A percentile compares a stretch with the other conserved stretches of the same genome.
Conservation (phyloP, 805 yeast species). For the Torulaspora microellipsoides region DNA sequence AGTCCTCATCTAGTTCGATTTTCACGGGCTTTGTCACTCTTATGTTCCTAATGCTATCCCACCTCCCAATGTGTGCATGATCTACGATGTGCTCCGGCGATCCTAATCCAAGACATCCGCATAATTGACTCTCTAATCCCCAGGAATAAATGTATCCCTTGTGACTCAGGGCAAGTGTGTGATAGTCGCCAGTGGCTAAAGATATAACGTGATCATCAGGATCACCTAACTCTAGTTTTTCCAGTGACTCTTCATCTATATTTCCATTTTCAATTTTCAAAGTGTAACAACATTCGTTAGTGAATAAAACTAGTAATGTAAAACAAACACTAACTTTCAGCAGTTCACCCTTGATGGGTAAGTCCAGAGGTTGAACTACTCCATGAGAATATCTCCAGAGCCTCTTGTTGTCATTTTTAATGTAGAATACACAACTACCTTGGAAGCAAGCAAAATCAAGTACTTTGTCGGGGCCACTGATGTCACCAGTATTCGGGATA, state of each 20-base stretch:
- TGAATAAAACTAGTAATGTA: conserved; percentile 50
- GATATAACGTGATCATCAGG: conserved; percentile 48
- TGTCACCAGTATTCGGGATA: conserved; percentile 39
- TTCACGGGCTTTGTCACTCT: conserved; percentile 42
- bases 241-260: conserved; percentile 12
- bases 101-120: conserved; percentile 75
- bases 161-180: conserved; percentile 54
- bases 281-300: conserved; percentile 42
- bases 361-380: conserved; percentile 16
- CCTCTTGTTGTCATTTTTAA: conserved; percentile 43
- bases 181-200: conserved; percentile 69
- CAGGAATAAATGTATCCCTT: conserved; percentile 57
- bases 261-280: conserved; percentile 19
- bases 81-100: conserved; percentile 20
- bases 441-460: conserved; percentile 50
- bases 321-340: conserved; percentile 53
- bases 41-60: conserved; percentile 30
- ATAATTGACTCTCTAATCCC: conserved; percentile 59
- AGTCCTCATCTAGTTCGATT: conserved; percentile 35
- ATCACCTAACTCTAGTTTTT: conserved; percentile 22
- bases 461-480: conserved; percentile 36
- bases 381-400: conserved; percentile 34
- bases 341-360: conserved; percentile 35
- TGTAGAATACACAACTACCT: conserved; percentile 46
- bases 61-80: conserved; percentile 26